Percentiles rank a stretch among this genome's conserved stretches.
Conservation (phyloP, 2,329 filamentous ascomycete species). For the Fusarium praegraminearum region DNA sequence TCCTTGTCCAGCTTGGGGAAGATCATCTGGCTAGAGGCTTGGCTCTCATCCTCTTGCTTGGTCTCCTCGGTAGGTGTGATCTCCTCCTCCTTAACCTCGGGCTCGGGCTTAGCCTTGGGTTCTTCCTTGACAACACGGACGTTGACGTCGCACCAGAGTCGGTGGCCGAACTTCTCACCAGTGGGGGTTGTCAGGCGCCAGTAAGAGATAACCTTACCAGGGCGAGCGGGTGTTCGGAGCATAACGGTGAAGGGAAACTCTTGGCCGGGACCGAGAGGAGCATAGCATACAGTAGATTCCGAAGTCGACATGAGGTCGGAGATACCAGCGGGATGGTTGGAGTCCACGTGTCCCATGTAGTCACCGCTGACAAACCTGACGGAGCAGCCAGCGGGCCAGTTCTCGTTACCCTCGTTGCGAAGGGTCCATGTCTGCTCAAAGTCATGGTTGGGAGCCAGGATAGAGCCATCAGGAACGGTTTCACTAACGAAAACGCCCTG, state of each 20-base stretch:
- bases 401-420: slow-evolving; percentile 80
- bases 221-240: slow-evolving; percentile 81
- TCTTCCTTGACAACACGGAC: slow-evolving; percentile 65
- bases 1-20: slow-evolving; percentile 98
- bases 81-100: slow-evolving; percentile 46
- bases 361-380: slow-evolving; percentile 94
- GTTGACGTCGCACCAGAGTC: slow-evolving; percentile 92
- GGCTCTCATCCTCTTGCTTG: slow-evolving; percentile 52
- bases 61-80: slow-evolving; percentile 33
- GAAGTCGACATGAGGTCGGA: slow-evolving; percentile 81
- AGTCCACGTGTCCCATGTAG: slow-evolving; percentile 93
- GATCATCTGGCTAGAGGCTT: slow-evolving; percentile 76
- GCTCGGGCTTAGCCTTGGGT: slow-evolving; percentile 34
- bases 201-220: slow-evolving; percentile 90
- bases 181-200: slow-evolving; percentile 90
- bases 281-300: slow-evolving; percentile 82
- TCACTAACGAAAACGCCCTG: slow-evolving; percentile 79
- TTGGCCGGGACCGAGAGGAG: slow-evolving; percentile 77
- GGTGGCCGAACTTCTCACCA: slow-evolving; percentile 88
- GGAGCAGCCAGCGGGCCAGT: slow-evolving; percentile 90
- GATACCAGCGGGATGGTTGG: slow-evolving; percentile 81
- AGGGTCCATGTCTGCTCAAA: slow-evolving; percentile 95
- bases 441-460: slow-evolving; percentile 74
- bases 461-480: slow-evolving; percentile 80
- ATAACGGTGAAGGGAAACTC: slow-evolving; percentile 84